Base-by-base conservation (phyloP, 2,329 filamentous ascomycete species). In the Talaromyces sp. region DNA sequence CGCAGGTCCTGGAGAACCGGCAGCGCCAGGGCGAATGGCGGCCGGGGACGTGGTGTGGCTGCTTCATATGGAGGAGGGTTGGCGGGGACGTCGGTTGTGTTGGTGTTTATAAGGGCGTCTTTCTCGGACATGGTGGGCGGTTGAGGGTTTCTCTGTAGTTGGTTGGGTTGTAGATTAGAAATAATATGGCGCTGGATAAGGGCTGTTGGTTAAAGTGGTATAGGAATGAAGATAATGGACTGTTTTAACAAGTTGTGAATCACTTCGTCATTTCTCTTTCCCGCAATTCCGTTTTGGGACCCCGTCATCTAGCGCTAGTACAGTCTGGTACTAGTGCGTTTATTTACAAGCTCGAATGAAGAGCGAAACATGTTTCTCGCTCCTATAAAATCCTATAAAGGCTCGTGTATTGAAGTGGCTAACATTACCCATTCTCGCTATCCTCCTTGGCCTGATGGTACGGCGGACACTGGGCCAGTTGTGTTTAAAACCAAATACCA, bases 1-100 rank as follows among this genome's bases (percentile, higher is more conserved):
- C 89, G 87, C 65, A 99, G 85, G 70, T 88, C 82, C 69, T 85
- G 85, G 62, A 99, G 80, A 60, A 92, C 88, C 17, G 93, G 93
- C 19, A 98, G 83, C 64, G 91, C 84, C 64, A 98, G 85, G 1
- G 90, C 90, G 53, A 76, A 78, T 55, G 75, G 75, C 57, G 73
- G 73, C 55, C 73, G 75, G 30, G 76, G 73, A 10, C 65, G 65
- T 52, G 64, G 53, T n/a, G 57, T 33, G 19, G 57, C 42, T 11
- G 57, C 27, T 60, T 62, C 61, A 57, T 62, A 62, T 47, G 61
- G 52, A 11, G 61, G 61, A 32, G 61, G 61, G 32, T 59, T 57
- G 22, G 32, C 30, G 39, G 56, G 60, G 4, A 25, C 54, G 49
- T 32, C 52, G 28, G 54, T 56, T 36, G 22, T 44, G 32, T 36